Evolutionary conservation across 305 asterid genomes (phyloP), one percentile per base, ranked within the genome.

Genomic region (Plantago lanceolata): DNA sequence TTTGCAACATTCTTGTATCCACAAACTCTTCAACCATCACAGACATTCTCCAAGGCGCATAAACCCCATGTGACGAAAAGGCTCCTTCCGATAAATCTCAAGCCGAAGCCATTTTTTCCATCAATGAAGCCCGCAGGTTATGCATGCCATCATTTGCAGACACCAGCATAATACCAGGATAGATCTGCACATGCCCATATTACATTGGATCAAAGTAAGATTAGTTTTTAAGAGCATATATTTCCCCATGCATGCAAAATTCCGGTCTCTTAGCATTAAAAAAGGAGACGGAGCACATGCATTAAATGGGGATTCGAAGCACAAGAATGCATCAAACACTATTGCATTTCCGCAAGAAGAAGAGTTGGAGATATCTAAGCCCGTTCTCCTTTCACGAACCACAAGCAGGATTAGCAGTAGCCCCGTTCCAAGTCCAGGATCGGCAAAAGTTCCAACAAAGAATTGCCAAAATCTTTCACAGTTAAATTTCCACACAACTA

Each of bases 71-170:
- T 78, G 12, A 72, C 43, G 75, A 86, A 73, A 89, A 86, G 96
- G 91, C 90, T 64, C 76, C 79, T 40, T 73, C 86, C 69, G 81
- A 84, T 69, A 84, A 61, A 70, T 74, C 70, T 44, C 93, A 82
- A 78, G 89, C 90, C 18, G 74, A 84, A 70, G 87, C 81, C 79
- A 82, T 65, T 57, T 73, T 82, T 64, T 76, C 87, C 79, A 86
- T 88, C 73, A 79, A 82, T 61, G 96, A 89, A 71, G 98, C 96
- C 63, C 86, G 85, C 68, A 83, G 77, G 88, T 90, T 85, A 70
- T 24, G 59, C 52, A 66, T 12, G 11, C 19, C 37, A 55, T n/a
- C 47, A 19, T 48, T 63, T 53, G 52, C 50, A 26, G 5, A 33
- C 59, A 54, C 12, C 37, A 14, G 26, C 19, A 14, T 53, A 19